Evolutionary conservation across 1,284 basidiomycete species (phyloP).

Genomic region (Exsudoporus floridanus): DNA sequence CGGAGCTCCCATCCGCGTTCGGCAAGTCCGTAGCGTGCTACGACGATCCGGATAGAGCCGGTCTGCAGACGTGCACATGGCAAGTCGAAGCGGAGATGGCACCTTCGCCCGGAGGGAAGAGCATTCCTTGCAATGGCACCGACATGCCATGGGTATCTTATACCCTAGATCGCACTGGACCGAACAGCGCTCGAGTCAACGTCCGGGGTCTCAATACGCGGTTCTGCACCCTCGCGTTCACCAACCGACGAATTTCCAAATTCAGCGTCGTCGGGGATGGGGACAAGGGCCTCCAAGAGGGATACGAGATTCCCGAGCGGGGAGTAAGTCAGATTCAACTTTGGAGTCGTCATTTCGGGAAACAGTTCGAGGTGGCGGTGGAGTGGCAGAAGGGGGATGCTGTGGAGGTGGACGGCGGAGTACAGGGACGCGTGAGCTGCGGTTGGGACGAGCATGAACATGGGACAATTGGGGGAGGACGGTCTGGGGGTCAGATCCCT

Average conservation of each 20-base stretch:
- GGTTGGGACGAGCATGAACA: slow-evolving; percentile 70
- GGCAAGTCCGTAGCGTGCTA: slow-evolving; percentile 27
- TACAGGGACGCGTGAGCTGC: slow-evolving; percentile 57
- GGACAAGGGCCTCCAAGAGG: slow-evolving; percentile 41
- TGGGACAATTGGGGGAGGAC: slow-evolving; percentile 47
- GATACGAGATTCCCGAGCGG: slow-evolving; percentile 42
- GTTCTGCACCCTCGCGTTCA: slow-evolving; percentile 61
- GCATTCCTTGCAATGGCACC: background rate
- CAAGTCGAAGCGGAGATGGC: slow-evolving; percentile 30
- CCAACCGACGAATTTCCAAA: slow-evolving; percentile 44
- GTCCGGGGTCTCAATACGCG: slow-evolving; percentile 62
- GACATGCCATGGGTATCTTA: slow-evolving; percentile 36
- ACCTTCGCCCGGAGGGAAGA: slow-evolving; percentile 35
- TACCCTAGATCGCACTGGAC: slow-evolving; percentile 38
- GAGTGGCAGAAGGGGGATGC: slow-evolving; percentile 35
- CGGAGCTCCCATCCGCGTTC: slow-evolving; percentile 54
- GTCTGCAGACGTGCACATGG: slow-evolving; percentile 41
- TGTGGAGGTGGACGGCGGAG: slow-evolving; percentile 26
- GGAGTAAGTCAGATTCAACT: slow-evolving; percentile 52
- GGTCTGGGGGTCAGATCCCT: slow-evolving; percentile 53
- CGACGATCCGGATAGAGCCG: slow-evolving; percentile 19
- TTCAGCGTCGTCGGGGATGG: slow-evolving; percentile 42
- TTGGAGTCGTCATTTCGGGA: slow-evolving; percentile 72
- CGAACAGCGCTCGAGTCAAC: slow-evolving; percentile 43
- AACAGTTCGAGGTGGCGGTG: slow-evolving; percentile 55